Base-by-base conservation (phyloP, 495 filamentous ascomycete genomes). In the Tuber melanosporum region DNA sequence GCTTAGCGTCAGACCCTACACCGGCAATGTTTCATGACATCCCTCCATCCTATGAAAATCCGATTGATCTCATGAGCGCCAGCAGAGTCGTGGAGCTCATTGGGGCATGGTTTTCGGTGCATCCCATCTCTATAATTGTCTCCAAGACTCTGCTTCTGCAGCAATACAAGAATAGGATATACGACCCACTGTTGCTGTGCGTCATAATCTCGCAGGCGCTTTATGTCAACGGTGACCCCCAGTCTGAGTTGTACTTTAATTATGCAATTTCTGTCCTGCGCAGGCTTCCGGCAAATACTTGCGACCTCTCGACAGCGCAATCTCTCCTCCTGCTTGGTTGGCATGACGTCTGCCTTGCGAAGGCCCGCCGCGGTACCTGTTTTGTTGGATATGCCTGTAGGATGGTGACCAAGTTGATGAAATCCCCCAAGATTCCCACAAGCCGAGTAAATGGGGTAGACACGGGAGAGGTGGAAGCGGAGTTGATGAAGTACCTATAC, bases 141-240 rank as follows among this genome's bases (percentile, higher is more conserved):
- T 66, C 57, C 1, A 66, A 66, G 57, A 66, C 57, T 66, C 26
- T 66, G 26, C 57, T 66, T 66, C 57, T 66, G 17, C 57, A 66
- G 57, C 57, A 66, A 66, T 66, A 66, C 36, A 66, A 66, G 57
- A 66, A 66, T 6, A 66, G 32, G 57, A 66, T 36, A 32, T 66
- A 66, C 17, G 57, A 66, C 26, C 57, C 57, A 19, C 57, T 66
- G 32, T 66, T 66, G 32, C 57, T 66, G 15, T 36, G 26, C 17
- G 57, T 66, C 57, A 66, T 66, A 66, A 66, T 66, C 57, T 66
- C 57, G 26, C 57, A 66, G 57, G 57, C 57, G 57, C 57, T 66
- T 36, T 66, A 66, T 36, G 10, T 66, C 26, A 36, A 66, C 14
- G 57, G 57, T 15, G 57, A 66, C n/a, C 57, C 57, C 26, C 57